Conservation (phyloP, 257 asterid species). For the Salvia miltiorrhiza region DNA sequence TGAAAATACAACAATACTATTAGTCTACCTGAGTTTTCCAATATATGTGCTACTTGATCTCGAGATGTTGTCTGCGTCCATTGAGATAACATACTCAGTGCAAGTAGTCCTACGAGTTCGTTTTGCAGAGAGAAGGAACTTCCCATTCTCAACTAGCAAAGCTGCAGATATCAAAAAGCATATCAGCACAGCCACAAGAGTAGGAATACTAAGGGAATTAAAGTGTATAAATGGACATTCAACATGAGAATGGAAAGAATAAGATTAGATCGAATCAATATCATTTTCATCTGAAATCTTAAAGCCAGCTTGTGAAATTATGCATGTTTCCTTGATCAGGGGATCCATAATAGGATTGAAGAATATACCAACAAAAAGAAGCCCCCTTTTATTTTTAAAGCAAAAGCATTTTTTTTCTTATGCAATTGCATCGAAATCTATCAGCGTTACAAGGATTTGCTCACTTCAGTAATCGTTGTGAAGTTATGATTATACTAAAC, state of each 20-base stretch:
- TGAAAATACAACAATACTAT: neutral
- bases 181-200: conserved; percentile 15
- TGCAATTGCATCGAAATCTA: neutral
- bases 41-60: conserved; percentile 88
- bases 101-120: conserved; percentile 92
- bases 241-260: neutral
- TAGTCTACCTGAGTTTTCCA: conserved; percentile 74
- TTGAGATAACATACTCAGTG: conserved; percentile 92
- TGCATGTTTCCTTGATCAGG: neutral
- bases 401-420: neutral
- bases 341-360: neutral
- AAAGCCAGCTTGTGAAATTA: neutral
- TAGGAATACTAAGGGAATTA: neutral
- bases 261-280: neutral
- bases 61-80: conserved; percentile 87
- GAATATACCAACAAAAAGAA: neutral
- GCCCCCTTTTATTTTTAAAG: neutral
- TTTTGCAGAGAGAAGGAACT: conserved; percentile 95
- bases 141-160: conserved; percentile 87
- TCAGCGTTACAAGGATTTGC: neutral
- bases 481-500: neutral
- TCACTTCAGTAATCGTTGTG: neutral
- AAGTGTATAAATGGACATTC: neutral
- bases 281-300: neutral
- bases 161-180: conserved; percentile 39